These are phyloP conservation scores for Aspergillus nanangensis DNA, from an alignment of 495 filamentous ascomycete genomes.

Conservation along the genomic window DNA sequence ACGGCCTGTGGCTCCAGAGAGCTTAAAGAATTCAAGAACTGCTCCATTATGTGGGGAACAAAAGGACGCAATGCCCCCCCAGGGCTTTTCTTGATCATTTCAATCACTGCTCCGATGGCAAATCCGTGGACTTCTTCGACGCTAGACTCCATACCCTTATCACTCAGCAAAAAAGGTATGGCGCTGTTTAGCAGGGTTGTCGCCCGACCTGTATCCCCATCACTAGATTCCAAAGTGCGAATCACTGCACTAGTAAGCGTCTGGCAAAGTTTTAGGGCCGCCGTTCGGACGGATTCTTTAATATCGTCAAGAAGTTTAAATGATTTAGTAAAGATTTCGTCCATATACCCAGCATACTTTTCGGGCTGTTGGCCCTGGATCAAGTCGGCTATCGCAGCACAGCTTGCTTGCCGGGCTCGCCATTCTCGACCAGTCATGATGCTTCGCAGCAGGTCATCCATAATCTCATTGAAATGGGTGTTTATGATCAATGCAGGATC, in stretches of 20 bases:
- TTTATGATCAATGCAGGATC: constrained; percentile 70
- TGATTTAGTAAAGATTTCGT: constrained; percentile 74
- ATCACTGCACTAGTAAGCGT: constrained; percentile 77
- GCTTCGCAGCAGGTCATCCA: constrained; percentile 77
- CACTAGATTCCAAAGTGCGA: constrained; percentile 76
- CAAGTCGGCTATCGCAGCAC: constrained; percentile 83
- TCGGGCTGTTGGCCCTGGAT: constrained; percentile 69
- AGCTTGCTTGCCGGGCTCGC: constrained; percentile 87
- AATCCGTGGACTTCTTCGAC: constrained; percentile 79
- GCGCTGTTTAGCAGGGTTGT: constrained; percentile 75
- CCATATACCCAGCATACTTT: constrained; percentile 78
- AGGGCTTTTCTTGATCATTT: constrained; percentile 80
- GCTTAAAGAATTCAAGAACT: constrained; percentile 73
- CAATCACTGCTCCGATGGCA: constrained; percentile 69
- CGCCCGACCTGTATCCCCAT: constrained; percentile 62
- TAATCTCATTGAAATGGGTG: constrained; percentile 75
- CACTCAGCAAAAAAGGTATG: constrained; percentile 86
- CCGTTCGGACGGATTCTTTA: constrained; percentile 79
- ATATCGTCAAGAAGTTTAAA: constrained; percentile 89
- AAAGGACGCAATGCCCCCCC: constrained; percentile 70
- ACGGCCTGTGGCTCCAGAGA: constrained; percentile 80
- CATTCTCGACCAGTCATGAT: constrained; percentile 82
- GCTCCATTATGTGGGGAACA: constrained; percentile 74
- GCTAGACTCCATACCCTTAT: constrained; percentile 79
- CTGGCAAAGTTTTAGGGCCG: constrained; percentile 77